phyloP scores from a whole-genome alignment of 805 yeast genomes.

The Cyberlindnera veronae region DNA sequence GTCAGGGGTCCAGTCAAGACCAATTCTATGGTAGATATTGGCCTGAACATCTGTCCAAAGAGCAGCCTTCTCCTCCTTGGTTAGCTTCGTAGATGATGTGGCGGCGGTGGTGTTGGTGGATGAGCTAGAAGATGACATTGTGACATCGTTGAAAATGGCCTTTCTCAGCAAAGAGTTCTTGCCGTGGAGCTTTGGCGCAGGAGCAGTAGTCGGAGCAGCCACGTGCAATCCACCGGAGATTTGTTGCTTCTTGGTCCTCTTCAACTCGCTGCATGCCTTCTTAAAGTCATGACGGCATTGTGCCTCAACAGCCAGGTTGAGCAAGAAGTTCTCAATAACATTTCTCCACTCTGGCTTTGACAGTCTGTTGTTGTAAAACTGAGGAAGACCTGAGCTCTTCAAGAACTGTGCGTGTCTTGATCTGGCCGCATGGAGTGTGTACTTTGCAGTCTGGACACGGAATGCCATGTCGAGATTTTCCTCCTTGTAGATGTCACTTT shows the following conservation, averaged over 20 bases:
- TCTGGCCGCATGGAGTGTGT: constrained; percentile 57
- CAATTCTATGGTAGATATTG: constrained; percentile 53
- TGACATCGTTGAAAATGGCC: constrained; percentile 31
- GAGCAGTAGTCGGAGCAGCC: background rate
- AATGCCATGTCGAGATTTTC: constrained; percentile 53
- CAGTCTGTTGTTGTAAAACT: constrained; percentile 25
- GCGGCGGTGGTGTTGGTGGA: constrained; percentile 5
- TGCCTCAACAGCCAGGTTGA: constrained; percentile 64
- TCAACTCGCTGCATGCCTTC: constrained; percentile 43
- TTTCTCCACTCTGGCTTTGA: constrained; percentile 68
- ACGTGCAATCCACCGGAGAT: background rate
- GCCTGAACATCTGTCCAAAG: constrained; percentile 66
- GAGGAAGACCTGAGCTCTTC: constrained; percentile 23
- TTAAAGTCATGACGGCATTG: constrained; percentile 68
- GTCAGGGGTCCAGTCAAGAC: constrained; percentile 58
- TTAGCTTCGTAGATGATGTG: constrained; percentile 30
- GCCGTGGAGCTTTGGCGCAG: constrained; percentile 5
- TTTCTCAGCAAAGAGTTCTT: constrained; percentile 28
- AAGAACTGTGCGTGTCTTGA: constrained; percentile 40
- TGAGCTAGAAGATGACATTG: constrained; percentile 9
- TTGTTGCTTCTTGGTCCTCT: constrained; percentile 37
- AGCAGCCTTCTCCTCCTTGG: constrained; percentile 52
- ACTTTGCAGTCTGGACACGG: constrained; percentile 55
- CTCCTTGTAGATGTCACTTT: constrained; percentile 64
- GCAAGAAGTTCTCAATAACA: constrained; percentile 63